phyloP scores from a whole-genome alignment of 176 grass and related monocot species.

The Leersia perrieri region DNA sequence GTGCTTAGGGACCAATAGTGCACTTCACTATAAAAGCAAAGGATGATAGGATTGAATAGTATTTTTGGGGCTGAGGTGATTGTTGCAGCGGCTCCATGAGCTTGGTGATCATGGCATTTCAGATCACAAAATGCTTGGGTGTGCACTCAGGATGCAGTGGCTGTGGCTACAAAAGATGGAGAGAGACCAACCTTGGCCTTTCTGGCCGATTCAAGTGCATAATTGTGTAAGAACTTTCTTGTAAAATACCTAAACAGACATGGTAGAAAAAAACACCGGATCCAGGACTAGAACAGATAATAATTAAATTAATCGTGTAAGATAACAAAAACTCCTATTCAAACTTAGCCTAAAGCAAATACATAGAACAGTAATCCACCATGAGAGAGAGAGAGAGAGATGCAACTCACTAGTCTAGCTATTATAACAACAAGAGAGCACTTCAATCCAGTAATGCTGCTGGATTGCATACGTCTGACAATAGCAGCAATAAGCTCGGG shows the following conservation, averaged over 20 bases:
- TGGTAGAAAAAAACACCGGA: not conserved
- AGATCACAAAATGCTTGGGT: too few relatives aligned
- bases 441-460: slow-evolving; percentile 76
- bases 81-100: too few relatives aligned
- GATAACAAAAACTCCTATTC: not conserved
- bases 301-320: not conserved
- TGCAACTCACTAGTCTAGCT: slow-evolving; percentile 73
- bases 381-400: not conserved
- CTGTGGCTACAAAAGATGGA: too few relatives aligned
- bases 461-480: slow-evolving; percentile 83
- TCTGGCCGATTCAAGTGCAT: too few relatives aligned
- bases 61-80: too few relatives aligned
- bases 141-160: too few relatives aligned
- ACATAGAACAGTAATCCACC: not conserved
- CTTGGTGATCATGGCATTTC: too few relatives aligned
- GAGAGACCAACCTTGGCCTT: too few relatives aligned
- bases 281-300: slow-evolving; percentile 13
- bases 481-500: slow-evolving; percentile 77
- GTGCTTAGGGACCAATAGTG: not conserved
- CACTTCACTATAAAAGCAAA: not conserved
- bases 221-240: too few relatives aligned
- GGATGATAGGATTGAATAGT: not conserved
- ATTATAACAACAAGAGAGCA: slow-evolving; percentile 92
- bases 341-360: not conserved
- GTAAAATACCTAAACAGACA: not conserved